Evolutionary conservation across 768 basidiomycete genomes (phyloP).

Genomic region (Exidia glandulosa): DNA sequence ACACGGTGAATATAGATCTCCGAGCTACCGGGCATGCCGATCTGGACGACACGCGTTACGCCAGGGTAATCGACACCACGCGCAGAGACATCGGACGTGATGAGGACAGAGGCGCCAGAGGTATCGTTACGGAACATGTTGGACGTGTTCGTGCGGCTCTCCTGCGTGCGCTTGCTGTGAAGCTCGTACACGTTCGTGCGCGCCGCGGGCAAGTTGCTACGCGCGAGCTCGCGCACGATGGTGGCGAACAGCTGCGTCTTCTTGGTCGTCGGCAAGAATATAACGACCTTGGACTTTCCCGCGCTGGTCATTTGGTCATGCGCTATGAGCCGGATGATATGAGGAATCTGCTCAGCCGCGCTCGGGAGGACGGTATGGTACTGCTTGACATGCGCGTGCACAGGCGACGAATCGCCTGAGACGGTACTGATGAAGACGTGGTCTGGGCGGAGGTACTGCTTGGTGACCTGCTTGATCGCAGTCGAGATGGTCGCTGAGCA

Average conservation of each 20-base stretch:
- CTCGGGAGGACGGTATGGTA: constrained; percentile 64
- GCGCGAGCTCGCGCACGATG: constrained; percentile 41
- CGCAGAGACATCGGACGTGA: constrained; percentile 84
- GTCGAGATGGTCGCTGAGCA: constrained; percentile 81
- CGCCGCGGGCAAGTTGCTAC: constrained; percentile 38
- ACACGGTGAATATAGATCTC: constrained; percentile 82
- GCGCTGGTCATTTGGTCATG: constrained; percentile 77
- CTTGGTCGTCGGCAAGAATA: constrained; percentile 82
- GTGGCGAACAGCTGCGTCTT: constrained; percentile 66
- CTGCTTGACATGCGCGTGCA: constrained; percentile 70
- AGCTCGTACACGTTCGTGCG: constrained; percentile 61
- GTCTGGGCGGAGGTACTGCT: constrained; percentile 42
- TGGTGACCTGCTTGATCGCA: constrained; percentile 61
- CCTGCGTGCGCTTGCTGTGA: constrained; percentile 64
- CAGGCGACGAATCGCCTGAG: constrained; percentile 45
- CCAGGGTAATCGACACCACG: constrained; percentile 84
- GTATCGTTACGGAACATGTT: constrained; percentile 46
- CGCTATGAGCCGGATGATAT: constrained; percentile 66
- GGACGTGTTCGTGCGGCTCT: constrained; percentile 44
- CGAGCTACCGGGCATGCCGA: constrained; percentile 60
- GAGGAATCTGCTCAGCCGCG: constrained; percentile 61
- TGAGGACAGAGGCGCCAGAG: constrained; percentile 46
- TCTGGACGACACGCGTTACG: constrained; percentile 82
- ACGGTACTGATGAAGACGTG: constrained; percentile 70
- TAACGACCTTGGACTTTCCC: constrained; percentile 56